These are phyloP conservation scores for Epichloe gansuensis DNA, from an alignment of 2,329 filamentous ascomycete genomes.

Conservation along the genomic window DNA sequence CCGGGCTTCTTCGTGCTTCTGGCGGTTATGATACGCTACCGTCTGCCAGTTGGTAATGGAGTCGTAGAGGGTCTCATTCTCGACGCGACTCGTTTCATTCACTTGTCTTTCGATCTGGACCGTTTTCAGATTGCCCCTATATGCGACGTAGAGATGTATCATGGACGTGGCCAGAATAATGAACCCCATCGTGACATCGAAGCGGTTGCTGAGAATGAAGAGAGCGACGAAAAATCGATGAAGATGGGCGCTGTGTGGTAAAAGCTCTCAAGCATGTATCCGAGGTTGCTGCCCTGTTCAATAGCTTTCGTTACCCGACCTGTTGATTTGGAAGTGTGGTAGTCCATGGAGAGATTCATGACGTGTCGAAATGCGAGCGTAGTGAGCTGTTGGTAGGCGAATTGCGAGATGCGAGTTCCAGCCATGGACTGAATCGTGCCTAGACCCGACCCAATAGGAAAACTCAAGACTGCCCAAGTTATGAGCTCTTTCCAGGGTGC, in stretches of 20 bases:
- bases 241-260: conserved; percentile 10
- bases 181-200: conserved; percentile 20
- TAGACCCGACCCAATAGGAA: conserved; percentile 4
- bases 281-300: conserved; percentile 46
- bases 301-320: conserved; percentile 50
- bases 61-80: conserved; percentile 12
- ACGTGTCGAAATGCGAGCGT: conserved; percentile 50
- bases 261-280: conserved; percentile 43
- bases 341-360: conserved; percentile 55
- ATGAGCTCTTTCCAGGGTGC: conserved; percentile 7
- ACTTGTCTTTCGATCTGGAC: conserved; percentile 6
- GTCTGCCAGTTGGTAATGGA: conserved; percentile 35
- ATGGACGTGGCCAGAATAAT: conserved; percentile 11
- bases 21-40: conserved; percentile 28
- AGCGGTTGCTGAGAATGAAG: conserved; percentile 45
- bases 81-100: conserved; percentile 7
- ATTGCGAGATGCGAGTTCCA: conserved; percentile 14
- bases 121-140: conserved; percentile 9
- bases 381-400: conserved; percentile 36
- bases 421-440: conserved; percentile 8
- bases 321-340: conserved; percentile 51
- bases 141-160: conserved; percentile 8
- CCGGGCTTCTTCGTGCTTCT: conserved; percentile 12
- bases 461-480: conserved; percentile 8
- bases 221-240: conserved; percentile 34